Conservation (phyloP, 257 asterid genomes). For the Solanum dulcamara region DNA sequence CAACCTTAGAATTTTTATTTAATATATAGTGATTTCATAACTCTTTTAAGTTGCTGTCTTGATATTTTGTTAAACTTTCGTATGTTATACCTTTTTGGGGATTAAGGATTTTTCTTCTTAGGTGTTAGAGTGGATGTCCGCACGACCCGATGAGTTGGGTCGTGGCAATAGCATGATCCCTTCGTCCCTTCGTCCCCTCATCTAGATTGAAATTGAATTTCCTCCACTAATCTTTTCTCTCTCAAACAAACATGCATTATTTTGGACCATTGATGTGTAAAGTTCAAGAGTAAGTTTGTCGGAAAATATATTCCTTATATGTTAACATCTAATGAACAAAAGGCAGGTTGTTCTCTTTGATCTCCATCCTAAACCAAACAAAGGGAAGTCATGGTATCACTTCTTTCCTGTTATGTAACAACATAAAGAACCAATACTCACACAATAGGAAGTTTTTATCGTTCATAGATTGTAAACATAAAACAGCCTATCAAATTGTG, state of each 20-base stretch:
- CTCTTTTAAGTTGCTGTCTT: too few relatives aligned
- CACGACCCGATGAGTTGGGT: too few relatives aligned
- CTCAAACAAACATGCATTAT: background rate
- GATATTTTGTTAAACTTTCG: too few relatives aligned
- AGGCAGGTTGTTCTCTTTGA: background rate
- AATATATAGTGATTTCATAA: too few relatives aligned
- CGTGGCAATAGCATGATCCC: too few relatives aligned
- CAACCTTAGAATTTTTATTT: too few relatives aligned
- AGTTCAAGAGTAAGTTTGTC: background rate
- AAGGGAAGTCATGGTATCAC: background rate
- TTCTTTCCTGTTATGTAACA: background rate
- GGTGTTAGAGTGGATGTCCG: too few relatives aligned
- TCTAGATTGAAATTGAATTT: background rate
- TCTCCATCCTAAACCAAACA: background rate
- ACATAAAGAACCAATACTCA: background rate
- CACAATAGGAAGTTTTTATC: background rate
- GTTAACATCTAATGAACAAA: background rate
- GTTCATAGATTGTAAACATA: background rate
- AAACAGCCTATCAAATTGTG: background rate
- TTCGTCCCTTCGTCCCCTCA: background rate
- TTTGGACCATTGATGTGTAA: background rate
- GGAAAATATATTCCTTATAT: background rate
- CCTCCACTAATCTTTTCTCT: background rate
- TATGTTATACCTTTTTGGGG: too few relatives aligned
- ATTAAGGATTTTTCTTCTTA: too few relatives aligned